These are phyloP conservation scores for Shiraia sp. DNA, from an alignment of 2,329 filamentous ascomycete species.

Conservation along the genomic window DNA sequence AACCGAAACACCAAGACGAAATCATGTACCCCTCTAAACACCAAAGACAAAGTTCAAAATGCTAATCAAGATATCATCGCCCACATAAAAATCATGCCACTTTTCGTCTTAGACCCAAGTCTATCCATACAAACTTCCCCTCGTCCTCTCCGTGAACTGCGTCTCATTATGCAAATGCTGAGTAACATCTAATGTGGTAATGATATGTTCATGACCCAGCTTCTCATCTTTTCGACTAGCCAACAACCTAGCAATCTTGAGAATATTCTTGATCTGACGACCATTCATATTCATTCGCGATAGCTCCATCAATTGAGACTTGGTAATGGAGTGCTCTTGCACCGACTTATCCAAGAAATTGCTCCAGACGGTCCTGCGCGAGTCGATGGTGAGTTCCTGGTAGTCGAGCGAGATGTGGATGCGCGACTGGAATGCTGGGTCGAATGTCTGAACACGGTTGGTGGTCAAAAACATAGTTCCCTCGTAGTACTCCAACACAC, in stretches of 20 bases:
- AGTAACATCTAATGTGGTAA: constrained; percentile 44
- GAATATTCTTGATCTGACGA: constrained; percentile 56
- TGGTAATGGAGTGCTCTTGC: constrained; percentile 19
- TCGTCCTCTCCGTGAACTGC: constrained; percentile 33
- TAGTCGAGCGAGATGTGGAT: constrained; percentile 40
- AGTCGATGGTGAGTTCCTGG: constrained; percentile 25
- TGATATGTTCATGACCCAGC: constrained; percentile 34
- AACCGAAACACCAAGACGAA: no score
- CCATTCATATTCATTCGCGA: constrained; percentile 52
- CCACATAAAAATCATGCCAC: no score
- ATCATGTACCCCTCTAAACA: no score
- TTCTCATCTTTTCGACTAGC: constrained; percentile 31
- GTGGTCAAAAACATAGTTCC: constrained; percentile 43
- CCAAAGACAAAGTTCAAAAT: no score
- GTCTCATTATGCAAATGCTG: constrained; percentile 47
- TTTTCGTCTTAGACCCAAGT: background rate
- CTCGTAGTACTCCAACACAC: constrained; percentile 40
- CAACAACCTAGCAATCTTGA: constrained; percentile 36
- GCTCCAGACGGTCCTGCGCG: constrained; percentile 43
- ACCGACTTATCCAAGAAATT: constrained; percentile 40
- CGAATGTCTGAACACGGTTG: constrained; percentile 39
- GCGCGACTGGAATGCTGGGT: constrained; percentile 35
- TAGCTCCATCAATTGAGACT: constrained; percentile 32
- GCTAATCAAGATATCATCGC: no score
- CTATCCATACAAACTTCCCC: constrained; percentile 34